These are phyloP conservation scores for Ampelomyces quisqualis DNA, from an alignment of 2,329 filamentous ascomycete genomes.

Conservation along the genomic window DNA sequence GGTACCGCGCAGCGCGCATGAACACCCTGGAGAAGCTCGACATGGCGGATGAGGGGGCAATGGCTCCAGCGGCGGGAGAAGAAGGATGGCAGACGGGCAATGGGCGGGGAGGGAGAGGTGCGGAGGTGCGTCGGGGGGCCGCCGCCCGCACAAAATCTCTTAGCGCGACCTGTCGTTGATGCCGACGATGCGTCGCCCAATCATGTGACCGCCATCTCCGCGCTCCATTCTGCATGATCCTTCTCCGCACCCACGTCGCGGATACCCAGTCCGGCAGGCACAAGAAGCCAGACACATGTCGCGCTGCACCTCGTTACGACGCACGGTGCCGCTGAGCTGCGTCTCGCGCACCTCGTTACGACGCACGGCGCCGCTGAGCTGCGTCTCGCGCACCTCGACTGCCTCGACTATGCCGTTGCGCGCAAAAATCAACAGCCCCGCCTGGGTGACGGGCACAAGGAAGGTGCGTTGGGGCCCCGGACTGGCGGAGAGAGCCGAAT, in stretches of 20 bases:
- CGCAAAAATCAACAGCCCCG: constrained; percentile 68
- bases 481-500: no score
- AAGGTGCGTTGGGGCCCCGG: constrained; percentile 51
- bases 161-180: constrained; percentile 26
- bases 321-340: constrained; percentile 45
- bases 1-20: constrained; percentile 75
- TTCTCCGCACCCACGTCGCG: background rate
- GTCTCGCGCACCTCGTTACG: constrained; percentile 37
- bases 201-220: constrained; percentile 19
- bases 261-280: no score
- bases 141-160: constrained; percentile 33
- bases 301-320: constrained; percentile 45
- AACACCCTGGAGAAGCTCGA: constrained; percentile 80
- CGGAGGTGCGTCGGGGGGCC: constrained; percentile 12
- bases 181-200: constrained; percentile 15
- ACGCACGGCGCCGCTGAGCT: constrained; percentile 45
- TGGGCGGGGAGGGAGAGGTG: constrained; percentile 26
- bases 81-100: constrained; percentile 32
- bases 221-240: constrained; percentile 12
- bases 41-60: constrained; percentile 59
- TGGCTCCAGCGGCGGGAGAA: constrained; percentile 22
- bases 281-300: constrained; percentile 46
- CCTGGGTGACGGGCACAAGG: constrained; percentile 53
- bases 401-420: constrained; percentile 70
- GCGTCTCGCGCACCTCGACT: constrained; percentile 34